phyloP scores from a whole-genome alignment of 2,329 filamentous ascomycete genomes.

The Ilyonectria destructans region DNA sequence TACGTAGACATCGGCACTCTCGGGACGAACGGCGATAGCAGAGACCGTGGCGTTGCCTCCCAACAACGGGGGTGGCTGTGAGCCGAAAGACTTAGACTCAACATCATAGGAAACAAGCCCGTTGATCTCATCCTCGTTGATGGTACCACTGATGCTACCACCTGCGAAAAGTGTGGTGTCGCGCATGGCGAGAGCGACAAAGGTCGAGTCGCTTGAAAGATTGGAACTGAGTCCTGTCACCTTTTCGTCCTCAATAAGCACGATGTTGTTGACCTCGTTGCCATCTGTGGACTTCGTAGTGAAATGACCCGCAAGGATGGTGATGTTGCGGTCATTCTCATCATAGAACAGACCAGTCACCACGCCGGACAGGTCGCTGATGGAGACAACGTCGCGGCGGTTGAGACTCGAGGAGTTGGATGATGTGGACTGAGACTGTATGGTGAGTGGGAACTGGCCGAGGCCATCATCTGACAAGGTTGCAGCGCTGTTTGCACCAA shows the following conservation, averaged over 20 bases:
- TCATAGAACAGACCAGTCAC: constrained; percentile 85
- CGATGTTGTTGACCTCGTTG: constrained; percentile 82
- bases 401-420: constrained; percentile 56
- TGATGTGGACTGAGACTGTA: constrained; percentile 55
- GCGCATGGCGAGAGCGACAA: constrained; percentile 79
- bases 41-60: constrained; percentile 83
- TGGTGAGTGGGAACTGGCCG: constrained; percentile 72
- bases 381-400: constrained; percentile 64
- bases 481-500: constrained; percentile 81
- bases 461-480: constrained; percentile 72
- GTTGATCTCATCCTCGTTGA: constrained; percentile 74
- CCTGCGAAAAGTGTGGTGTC: constrained; percentile 84
- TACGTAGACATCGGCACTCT: constrained; percentile 84
- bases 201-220: constrained; percentile 80
- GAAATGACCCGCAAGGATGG: constrained; percentile 91
- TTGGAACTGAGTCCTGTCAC: constrained; percentile 80
- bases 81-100: constrained; percentile 72
- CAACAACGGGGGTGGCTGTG: constrained; percentile 82
- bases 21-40: constrained; percentile 81
- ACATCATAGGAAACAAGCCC: constrained; percentile 90
- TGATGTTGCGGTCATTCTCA: constrained; percentile 81
- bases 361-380: constrained; percentile 75
- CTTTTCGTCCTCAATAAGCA: constrained; percentile 85
- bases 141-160: constrained; percentile 81
- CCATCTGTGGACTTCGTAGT: constrained; percentile 78